These are phyloP conservation scores for Aspergillus ruber DNA, from an alignment of 2,329 filamentous ascomycete species.

Conservation along the genomic window DNA sequence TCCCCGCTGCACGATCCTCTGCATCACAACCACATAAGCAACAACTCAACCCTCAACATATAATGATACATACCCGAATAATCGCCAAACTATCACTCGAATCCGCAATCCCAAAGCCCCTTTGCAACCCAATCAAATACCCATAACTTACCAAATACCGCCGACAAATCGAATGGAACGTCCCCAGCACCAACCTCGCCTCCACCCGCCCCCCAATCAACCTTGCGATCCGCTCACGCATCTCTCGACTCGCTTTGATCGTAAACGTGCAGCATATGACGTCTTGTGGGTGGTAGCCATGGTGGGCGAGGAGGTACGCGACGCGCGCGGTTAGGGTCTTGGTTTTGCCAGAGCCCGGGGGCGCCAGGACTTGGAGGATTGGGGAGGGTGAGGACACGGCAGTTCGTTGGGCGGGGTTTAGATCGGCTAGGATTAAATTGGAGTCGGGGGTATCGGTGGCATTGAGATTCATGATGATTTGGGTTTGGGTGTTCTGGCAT, in stretches of 20 bases:
- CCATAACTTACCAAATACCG: constrained; percentile 81
- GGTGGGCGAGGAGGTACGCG: constrained; percentile 72
- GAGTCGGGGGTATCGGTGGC: constrained; percentile 27
- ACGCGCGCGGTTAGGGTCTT: constrained; percentile 91
- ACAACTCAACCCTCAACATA: background rate
- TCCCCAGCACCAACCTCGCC: constrained; percentile 75
- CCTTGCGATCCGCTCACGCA: constrained; percentile 78
- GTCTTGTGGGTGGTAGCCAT: constrained; percentile 70
- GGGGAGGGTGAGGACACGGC: constrained; percentile 59
- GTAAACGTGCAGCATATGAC: constrained; percentile 96
- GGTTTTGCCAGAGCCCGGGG: constrained; percentile 75
- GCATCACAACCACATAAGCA: constrained; percentile 7
- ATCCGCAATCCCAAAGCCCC: constrained; percentile 87
- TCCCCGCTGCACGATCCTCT: constrained; percentile 71
- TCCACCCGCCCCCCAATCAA: constrained; percentile 73
- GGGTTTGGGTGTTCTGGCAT: background rate
- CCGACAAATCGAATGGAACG: constrained; percentile 87
- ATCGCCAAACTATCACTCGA: constrained; percentile 72
- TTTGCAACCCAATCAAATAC: constrained; percentile 69
- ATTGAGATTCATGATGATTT: constrained; percentile 2
- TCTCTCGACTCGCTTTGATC: constrained; percentile 87
- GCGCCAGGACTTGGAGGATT: constrained; percentile 56
- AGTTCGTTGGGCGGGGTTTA: constrained; percentile 58
- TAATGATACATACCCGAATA: constrained; percentile 46
- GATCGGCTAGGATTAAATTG: constrained; percentile 51